A percentile compares a stretch with the other conserved stretches of the same genome.
Conservation (phyloP, 2,329 filamentous ascomycete genomes). For the Pezicula rhizophila region DNA sequence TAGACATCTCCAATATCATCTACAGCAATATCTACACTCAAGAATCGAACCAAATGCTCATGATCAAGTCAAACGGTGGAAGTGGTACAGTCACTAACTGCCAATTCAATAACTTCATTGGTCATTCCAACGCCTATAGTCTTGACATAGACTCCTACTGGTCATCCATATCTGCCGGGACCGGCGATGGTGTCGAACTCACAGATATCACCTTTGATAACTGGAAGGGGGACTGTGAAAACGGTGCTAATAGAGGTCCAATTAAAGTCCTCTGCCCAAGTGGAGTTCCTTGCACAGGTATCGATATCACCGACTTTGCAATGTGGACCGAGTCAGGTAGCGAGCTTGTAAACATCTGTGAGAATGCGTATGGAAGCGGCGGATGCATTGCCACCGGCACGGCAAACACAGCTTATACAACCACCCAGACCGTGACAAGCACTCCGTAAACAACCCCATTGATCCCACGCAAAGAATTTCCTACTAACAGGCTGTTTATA, state of each 20-base stretch:
- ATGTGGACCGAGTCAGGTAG: constrained; percentile 45
- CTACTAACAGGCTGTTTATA: no score
- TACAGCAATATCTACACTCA: constrained; percentile 54
- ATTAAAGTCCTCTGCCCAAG: constrained; percentile 46
- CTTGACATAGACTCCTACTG: constrained; percentile 50
- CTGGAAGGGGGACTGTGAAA: constrained; percentile 47
- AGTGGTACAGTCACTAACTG: constrained; percentile 44
- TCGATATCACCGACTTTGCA: constrained; percentile 44
- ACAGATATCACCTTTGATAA: constrained; percentile 46
- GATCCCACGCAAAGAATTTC: no score
- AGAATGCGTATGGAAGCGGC: constrained; percentile 41
- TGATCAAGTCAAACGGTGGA: constrained; percentile 57
- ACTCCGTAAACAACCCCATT: not conserved
- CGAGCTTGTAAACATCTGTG: constrained; percentile 37
- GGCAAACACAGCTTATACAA: not conserved
- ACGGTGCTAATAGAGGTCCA: constrained; percentile 45
- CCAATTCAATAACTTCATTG: constrained; percentile 52
- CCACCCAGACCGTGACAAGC: not conserved
- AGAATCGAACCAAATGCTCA: constrained; percentile 54
- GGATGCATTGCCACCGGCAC: constrained; percentile 33
- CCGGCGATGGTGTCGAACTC: constrained; percentile 46
- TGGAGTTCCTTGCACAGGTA: constrained; percentile 43
- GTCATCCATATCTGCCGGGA: constrained; percentile 33
- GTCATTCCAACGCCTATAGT: constrained; percentile 52
- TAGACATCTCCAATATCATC: constrained; percentile 43